Base-by-base conservation (phyloP, 106 monocot genomes). In the Dioscorea alata region DNA sequence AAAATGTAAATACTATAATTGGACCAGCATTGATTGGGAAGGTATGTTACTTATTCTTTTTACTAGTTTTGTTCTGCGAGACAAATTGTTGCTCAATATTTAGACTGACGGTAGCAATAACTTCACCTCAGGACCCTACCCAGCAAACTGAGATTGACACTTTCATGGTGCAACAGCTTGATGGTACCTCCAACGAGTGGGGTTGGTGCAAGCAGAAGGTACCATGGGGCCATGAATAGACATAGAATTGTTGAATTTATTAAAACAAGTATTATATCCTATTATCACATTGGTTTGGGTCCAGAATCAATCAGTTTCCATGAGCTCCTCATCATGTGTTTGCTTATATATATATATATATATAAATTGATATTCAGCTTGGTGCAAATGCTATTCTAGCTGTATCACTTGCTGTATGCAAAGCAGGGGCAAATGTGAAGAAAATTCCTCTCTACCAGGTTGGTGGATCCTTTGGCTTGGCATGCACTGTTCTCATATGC, bases 181-280 rank as follows among this genome's bases (percentile, higher is more conserved):
- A 92, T 89, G 97, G 97, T 74, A 92, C 97, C 34, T 68, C 73
- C 7, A 99, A 99, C 59, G 89, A 92, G 59, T 99, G 97, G 92
- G 97, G 97, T 53, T 99, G 97, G 97, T 99, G 97, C 82, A 99
- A 99, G 62, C 97, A 92, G 50, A 99, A 92, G 89, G 97, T 99
- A 65, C 8, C 9, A 15, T 50, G 89, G 97, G 92, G 65, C 10
- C 9, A 15, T 50, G 12, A 42, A 8, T 42, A 42, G 42, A 6
- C 42, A 42, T 42, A 42, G 42, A 42, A 42, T 42, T 42, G 0
- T 42, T 42, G 10, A 42, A 42, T 42, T 3, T 42, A 10, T 10
- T 42, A 42, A 42, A 42, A 42, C 6, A 6, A 42, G 2, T 42
- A 42, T 42, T 42, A 42, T 42, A 42, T 42, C 42, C 6, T 10